Percentiles rank a stretch among this genome's conserved stretches.
Conservation (phyloP, 1,284 basidiomycete genomes). For the Apiotrichum laibachii region DNA sequence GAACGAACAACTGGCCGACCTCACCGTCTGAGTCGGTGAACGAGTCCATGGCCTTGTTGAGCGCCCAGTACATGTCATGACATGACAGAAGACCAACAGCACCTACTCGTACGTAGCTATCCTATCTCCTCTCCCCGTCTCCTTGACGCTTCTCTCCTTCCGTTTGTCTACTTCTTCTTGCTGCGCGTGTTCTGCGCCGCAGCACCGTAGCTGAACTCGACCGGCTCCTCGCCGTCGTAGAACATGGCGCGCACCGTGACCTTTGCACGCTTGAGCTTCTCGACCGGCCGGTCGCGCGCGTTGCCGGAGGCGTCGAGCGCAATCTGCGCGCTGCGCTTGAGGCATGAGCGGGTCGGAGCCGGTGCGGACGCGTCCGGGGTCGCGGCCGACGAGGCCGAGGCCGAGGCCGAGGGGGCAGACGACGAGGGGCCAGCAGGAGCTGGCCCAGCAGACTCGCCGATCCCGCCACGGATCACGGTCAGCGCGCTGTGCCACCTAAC, state of each 20-base stretch:
- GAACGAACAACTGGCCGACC: slow-evolving; percentile 81
- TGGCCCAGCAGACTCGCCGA: slow-evolving; percentile 1
- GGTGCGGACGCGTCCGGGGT: no score
- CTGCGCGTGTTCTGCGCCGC: slow-evolving; percentile 2
- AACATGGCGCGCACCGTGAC: slow-evolving; percentile 74
- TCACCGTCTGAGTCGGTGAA: slow-evolving; percentile 90
- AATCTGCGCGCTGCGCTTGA: slow-evolving; percentile 54
- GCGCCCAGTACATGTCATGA: no score
- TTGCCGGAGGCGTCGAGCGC: slow-evolving; percentile 74
- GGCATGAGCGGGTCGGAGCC: not conserved
- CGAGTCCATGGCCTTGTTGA: slow-evolving; percentile 89
- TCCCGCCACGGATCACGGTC: slow-evolving; percentile 30
- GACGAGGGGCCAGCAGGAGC: no score
- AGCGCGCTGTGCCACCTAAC: slow-evolving; percentile 78
- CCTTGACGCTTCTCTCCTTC: no score
- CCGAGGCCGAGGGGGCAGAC: no score
- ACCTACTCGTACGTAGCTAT: no score
- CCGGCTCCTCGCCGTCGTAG: slow-evolving; percentile 67
- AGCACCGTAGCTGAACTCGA: slow-evolving; percentile 16
- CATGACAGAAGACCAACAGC: no score
- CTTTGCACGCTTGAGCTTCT: slow-evolving; percentile 63
- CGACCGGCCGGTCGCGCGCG: slow-evolving; percentile 61
- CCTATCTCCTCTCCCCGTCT: no score
- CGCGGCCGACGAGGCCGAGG: no score
- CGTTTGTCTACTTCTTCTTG: slow-evolving; percentile 5